These are phyloP conservation scores for Mycotypha africana DNA, from an alignment of 371 early-diverging fungal genomes.

Conservation along the genomic window DNA sequence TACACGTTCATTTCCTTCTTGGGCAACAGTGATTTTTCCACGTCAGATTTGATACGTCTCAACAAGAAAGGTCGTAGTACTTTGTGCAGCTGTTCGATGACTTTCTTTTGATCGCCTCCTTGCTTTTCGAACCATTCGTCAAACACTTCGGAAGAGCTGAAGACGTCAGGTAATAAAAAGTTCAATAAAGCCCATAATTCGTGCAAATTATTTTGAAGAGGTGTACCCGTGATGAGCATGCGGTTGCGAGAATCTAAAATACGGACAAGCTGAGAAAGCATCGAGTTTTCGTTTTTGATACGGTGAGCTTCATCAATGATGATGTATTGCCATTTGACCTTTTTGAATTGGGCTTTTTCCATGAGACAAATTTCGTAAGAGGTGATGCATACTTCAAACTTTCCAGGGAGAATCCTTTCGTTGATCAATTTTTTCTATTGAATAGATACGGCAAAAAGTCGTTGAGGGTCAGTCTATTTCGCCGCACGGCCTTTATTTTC, in stretches of 20 bases:
- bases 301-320: conserved; percentile 99
- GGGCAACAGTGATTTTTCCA: conserved; percentile 93
- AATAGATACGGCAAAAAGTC: no score
- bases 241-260: conserved; percentile 84
- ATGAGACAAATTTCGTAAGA: conserved; percentile 97
- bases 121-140: conserved; percentile 84
- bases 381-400: conserved; percentile 96
- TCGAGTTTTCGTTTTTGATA: conserved; percentile 98
- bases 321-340: conserved; percentile 90
- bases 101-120: conserved; percentile 77
- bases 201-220: conserved; percentile 97
- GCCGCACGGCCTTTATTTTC: not conserved
- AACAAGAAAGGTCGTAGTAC: conserved; percentile 94
- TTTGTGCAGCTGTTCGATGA: conserved; percentile 90
- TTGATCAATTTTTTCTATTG: conserved; percentile 52
- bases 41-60: conserved; percentile 97
- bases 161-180: conserved; percentile 96
- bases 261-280: conserved; percentile 89
- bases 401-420: conserved; percentile 48
- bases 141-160: conserved; percentile 89
- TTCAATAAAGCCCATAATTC: conserved; percentile 99
- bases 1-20: conserved; percentile 97
- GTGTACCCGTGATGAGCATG: conserved; percentile 98
- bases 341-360: conserved; percentile 82
- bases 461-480: no score